These are phyloP conservation scores for Pleurotus citrinopileatus DNA, from an alignment of 768 basidiomycete genomes.

Conservation along the genomic window DNA sequence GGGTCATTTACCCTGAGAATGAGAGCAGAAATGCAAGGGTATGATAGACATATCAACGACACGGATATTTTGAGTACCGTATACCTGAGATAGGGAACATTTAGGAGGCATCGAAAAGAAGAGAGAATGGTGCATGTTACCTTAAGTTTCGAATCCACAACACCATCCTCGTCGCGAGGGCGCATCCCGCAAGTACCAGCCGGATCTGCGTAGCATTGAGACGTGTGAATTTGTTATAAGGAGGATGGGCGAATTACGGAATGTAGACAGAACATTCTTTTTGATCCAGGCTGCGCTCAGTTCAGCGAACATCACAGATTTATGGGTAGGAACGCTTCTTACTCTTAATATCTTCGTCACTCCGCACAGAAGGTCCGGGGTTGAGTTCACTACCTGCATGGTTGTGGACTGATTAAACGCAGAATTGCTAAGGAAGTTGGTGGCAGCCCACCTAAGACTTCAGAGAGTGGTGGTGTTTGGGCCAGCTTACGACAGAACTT, in stretches of 20 bases:
- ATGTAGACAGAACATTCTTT: not conserved
- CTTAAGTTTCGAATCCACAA: slow-evolving; percentile 21
- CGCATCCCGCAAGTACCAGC: slow-evolving; percentile 46
- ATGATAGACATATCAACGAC: slow-evolving; percentile 53
- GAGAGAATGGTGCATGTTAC: not conserved
- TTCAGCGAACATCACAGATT: not conserved
- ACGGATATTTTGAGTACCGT: slow-evolving; percentile 56
- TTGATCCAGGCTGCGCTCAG: not conserved
- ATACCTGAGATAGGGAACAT: slow-evolving; percentile 43
- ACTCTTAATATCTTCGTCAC: slow-evolving; percentile 1
- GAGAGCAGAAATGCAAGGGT: slow-evolving; percentile 47
- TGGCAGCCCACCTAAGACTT: slow-evolving; percentile 15
- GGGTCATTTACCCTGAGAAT: slow-evolving; percentile 36
- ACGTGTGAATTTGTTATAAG: not conserved
- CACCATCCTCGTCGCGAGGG: slow-evolving; percentile 31
- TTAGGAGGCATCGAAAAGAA: not conserved
- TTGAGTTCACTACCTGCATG: not conserved
- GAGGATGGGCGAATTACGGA: not conserved
- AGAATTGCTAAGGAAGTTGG: no score
- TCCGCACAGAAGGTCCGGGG: slow-evolving; percentile 1
- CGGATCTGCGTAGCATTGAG: slow-evolving; percentile 24
- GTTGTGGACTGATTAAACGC: not conserved
- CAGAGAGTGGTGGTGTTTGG: slow-evolving; percentile 17
- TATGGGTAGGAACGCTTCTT: not conserved
- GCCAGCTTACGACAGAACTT: slow-evolving; percentile 19